These are phyloP conservation scores for Suillus discolor DNA, from an alignment of 768 basidiomycete species.

Conservation along the genomic window DNA sequence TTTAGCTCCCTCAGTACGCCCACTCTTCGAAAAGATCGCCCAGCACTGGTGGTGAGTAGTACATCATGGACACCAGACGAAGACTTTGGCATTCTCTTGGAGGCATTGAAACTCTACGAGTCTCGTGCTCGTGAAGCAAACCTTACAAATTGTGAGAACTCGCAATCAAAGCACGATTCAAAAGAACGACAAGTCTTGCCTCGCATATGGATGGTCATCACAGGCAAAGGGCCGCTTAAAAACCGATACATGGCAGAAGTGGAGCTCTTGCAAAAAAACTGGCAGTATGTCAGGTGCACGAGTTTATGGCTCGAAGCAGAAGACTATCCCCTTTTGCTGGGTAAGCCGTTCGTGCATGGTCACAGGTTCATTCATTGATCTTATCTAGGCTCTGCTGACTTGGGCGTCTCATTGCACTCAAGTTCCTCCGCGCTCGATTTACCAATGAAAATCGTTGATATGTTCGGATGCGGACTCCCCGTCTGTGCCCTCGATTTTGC, in stretches of 20 bases:
- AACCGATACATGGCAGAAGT: constrained; percentile 75
- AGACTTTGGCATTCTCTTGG: constrained; percentile 84
- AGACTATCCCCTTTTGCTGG: constrained; percentile 88
- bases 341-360: constrained; percentile 39
- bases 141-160: constrained; percentile 12
- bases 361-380: not conserved
- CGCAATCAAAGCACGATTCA: constrained; percentile 8
- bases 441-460: constrained; percentile 99
- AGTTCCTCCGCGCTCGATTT: constrained; percentile 91
- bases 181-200: constrained; percentile 49
- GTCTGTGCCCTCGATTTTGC: constrained; percentile 88
- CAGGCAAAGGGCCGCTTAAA: constrained; percentile 85
- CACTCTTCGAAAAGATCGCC: constrained; percentile 66
- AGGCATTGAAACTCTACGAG: constrained; percentile 76
- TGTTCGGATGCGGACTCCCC: constrained; percentile 97
- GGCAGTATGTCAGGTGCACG: constrained; percentile 78
- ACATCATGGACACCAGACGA: constrained; percentile 99
- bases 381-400: constrained; percentile 77
- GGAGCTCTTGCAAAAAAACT: constrained; percentile 54
- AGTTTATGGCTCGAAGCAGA: constrained; percentile 88
- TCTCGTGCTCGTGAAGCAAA: constrained; percentile 43
- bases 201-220: constrained; percentile 80
- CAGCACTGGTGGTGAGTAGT: constrained; percentile 86
- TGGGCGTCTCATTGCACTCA: constrained; percentile 89
- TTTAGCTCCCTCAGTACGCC: constrained; percentile 39